Evolutionary conservation across 768 basidiomycete genomes (phyloP), one percentile per base, ranked within the genome.

Genomic region (Lepiota subincarnata): DNA sequence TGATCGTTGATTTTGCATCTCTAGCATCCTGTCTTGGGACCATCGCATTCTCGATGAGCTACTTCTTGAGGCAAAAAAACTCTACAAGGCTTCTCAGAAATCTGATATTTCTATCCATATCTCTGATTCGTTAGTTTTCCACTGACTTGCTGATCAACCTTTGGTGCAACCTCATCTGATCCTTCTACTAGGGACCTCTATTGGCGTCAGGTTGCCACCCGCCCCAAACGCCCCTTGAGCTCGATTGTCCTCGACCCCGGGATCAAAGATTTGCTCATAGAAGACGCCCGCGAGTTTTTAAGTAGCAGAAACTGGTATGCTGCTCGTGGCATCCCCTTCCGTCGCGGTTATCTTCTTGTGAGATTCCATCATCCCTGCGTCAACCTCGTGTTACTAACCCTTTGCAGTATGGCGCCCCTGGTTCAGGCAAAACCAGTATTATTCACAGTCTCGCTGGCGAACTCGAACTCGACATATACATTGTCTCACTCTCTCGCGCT

Each of bases 381-480:
- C 10, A 28, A 28, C 16, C 19, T 38, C 13, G 16, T 6, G 12
- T 7, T 1, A 20, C 34, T 56, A 24, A 48, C 36, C 7, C 14
- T 26, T 44, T 24, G n/a, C 19, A 83, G 81, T 79, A 88, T 59
- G 89, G 89, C 18, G 83, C 79, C 4, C 87, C 88, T 28, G 87
- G 89, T 6, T 81, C 84, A 7, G 89, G 90, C 0, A 92, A 90
- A 63, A 89, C 88, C 0, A 86, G 83, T 24, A 75, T 90, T 46
- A 90, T 89, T 49, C 84, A 89, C 58, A 78, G 81, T 42, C 70
- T 91, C 6, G 87, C 89, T 0, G 87, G 89, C n/a, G 88, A 89
- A 64, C 78, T 92, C 18, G 79, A 77, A 2, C 73, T 92, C 36
- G 78, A 88, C 59, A 78, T 92, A 20, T 90, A 88, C 66, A 78